Evolutionary conservation across 805 yeast species (phyloP).

Genomic region (Candida ponderosae): DNA sequence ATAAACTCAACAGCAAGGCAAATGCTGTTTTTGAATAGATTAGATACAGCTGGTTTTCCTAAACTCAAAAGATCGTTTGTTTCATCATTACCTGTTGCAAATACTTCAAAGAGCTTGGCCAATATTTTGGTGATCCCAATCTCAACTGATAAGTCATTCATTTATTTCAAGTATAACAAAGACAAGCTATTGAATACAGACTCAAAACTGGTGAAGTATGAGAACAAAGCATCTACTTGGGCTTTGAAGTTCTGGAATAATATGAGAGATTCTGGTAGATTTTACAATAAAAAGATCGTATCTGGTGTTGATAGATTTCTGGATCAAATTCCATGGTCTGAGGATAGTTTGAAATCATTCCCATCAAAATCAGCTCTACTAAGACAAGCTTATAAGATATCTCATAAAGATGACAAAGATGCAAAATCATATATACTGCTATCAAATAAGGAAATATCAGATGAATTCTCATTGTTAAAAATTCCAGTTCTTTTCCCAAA

Average conservation of each 20-base stretch:
- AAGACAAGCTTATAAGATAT: conserved; percentile 25
- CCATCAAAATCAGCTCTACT: conserved; percentile 62
- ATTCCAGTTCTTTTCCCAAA: conserved; percentile 49
- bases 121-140: conserved; percentile 68
- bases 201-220: conserved; percentile 30
- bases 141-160: conserved; percentile 49
- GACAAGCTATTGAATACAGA: conserved; percentile 20
- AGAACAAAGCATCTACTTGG: conserved; percentile 36
- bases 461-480: conserved; percentile 19
- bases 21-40: too few species aligned
- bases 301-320: conserved; percentile 42
- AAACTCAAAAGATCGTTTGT: too few species aligned
- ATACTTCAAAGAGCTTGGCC: conserved; percentile 34
- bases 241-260: conserved; percentile 58
- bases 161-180: conserved; percentile 58
- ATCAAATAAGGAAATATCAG: conserved; percentile 8
- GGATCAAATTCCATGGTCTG: conserved; percentile 71
- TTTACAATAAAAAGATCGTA: conserved; percentile 55
- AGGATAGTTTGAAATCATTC: conserved; percentile 62
- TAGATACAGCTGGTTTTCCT: too few species aligned
- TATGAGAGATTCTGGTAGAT: conserved; percentile 44
- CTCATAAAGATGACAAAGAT: conserved; percentile 14
- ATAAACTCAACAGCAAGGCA: too few species aligned
- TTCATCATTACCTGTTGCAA: too few species aligned
- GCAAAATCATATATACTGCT: conserved; percentile 3